These are phyloP conservation scores for Eimeria praecox DNA, from an alignment of 169 alveolate genomes.

Conservation along the genomic window DNA sequence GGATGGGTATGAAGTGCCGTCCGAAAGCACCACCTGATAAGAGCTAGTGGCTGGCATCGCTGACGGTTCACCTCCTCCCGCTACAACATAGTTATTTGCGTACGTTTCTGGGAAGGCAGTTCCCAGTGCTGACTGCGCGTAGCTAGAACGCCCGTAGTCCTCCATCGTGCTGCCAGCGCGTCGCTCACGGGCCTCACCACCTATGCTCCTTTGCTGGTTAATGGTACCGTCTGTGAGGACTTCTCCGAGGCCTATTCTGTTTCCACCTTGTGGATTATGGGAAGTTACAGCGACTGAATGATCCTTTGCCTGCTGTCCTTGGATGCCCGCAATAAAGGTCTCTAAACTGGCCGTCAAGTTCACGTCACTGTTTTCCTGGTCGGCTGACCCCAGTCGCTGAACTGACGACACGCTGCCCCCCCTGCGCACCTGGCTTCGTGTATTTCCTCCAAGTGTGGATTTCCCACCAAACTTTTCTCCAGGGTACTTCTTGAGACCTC, in stretches of 20 bases:
- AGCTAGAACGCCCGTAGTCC: constrained; percentile 30
- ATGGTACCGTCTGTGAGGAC: neutral
- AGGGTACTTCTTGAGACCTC: constrained; percentile 45
- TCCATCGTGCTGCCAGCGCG: constrained; percentile 60
- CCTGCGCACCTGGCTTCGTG: neutral
- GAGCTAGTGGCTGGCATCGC: constrained; percentile 49
- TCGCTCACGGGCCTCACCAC: constrained; percentile 18
- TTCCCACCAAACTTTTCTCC: neutral
- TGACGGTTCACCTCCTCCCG: constrained; percentile 47
- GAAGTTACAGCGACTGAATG: neutral
- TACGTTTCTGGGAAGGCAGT: constrained; percentile 66
- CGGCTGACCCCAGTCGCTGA: constrained; percentile 38
- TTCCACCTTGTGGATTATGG: neutral
- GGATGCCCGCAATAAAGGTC: constrained; percentile 58
- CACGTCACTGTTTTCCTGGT: constrained; percentile 40
- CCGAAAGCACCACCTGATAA: constrained; percentile 72
- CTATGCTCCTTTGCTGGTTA: neutral
- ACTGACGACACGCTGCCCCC: constrained; percentile 19
- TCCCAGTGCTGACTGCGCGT: constrained; percentile 57
- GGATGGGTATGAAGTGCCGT: constrained; percentile 71
- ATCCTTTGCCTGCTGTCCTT: constrained; percentile 22
- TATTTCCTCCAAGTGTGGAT: neutral
- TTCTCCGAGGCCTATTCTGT: neutral
- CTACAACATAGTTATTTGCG: constrained; percentile 24
- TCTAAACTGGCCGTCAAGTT: constrained; percentile 68